A percentile compares a stretch with the other conserved stretches of the same genome.
Evolutionary conservation across 371 early-diverging fungal genomes (phyloP).

Genomic region (Mucor piriformis): DNA sequence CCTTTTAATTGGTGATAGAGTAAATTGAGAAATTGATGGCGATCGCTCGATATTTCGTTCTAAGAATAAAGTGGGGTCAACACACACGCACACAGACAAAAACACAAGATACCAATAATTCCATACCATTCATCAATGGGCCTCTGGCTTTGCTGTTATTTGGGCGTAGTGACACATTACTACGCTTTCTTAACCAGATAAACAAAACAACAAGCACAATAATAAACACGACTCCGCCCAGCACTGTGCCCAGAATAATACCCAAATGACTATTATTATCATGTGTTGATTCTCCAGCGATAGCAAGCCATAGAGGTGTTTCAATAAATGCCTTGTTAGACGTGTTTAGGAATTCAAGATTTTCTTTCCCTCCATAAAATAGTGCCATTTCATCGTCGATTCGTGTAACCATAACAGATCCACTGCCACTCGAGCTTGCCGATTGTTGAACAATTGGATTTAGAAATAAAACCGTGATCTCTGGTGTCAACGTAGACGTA

Average conservation of each 20-base stretch:
- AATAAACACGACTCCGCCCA: conserved; percentile 13
- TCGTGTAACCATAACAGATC: conserved; percentile 3
- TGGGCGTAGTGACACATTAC: neutral
- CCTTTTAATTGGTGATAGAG: conserved; percentile 7
- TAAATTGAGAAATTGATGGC: conserved; percentile 1
- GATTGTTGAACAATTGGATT: neutral
- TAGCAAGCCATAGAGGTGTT: conserved; percentile 10
- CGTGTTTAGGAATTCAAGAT: conserved; percentile 17
- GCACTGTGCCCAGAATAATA: conserved; percentile 17
- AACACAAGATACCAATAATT: conserved; percentile 7
- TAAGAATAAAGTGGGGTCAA: too few relatives aligned
- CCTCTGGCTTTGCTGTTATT: neutral
- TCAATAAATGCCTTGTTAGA: neutral
- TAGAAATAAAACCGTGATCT: neutral
- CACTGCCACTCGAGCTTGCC: neutral
- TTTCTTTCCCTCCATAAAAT: conserved; percentile 7
- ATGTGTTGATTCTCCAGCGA: neutral
- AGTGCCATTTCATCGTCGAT: conserved; percentile 7
- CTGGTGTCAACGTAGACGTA: conserved; percentile 1
- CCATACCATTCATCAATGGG: neutral
- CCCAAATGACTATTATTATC: conserved; percentile 1
- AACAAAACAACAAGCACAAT: conserved; percentile 10
- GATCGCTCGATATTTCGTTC: neutral
- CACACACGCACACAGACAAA: neutral
- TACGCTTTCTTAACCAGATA: conserved; percentile 4